phyloP scores from a whole-genome alignment of 139 green algal species.

The Haematococcus lacustris region DNA sequence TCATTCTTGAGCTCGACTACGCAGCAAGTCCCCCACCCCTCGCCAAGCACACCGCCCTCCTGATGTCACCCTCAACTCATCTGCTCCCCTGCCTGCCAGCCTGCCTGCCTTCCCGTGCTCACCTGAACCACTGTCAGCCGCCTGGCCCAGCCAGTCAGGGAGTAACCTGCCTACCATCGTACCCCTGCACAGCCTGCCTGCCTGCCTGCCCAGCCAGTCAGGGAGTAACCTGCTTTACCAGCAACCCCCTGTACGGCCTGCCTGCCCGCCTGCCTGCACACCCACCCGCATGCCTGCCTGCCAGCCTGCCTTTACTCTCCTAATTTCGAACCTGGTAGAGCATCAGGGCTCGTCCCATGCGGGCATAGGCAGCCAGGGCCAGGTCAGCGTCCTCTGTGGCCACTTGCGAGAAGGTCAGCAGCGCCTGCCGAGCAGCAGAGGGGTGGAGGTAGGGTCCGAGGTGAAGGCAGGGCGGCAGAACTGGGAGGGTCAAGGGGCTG shows the following conservation, averaged over 20 bases:
- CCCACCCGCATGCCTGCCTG: neutral
- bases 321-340: neutral
- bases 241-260: too few species aligned
- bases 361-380: too few species aligned
- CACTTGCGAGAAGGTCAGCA: neutral
- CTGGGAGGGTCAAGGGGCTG: neutral
- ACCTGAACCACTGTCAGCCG: neutral
- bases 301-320: neutral
- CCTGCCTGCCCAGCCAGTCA: neutral
- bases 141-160: neutral
- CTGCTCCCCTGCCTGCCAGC: too few species aligned
- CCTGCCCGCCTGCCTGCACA: too few species aligned
- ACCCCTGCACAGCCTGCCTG: neutral
- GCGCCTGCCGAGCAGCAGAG: neutral
- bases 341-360: neutral
- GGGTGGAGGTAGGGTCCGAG: too few species aligned
- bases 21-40: neutral
- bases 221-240: neutral
- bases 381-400: neutral
- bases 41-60: neutral
- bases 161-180: neutral
- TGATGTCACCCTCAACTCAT: neutral
- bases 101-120: neutral
- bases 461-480: too few species aligned
- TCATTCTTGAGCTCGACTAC: too few species aligned